These are phyloP conservation scores for Coelastrella sp. DNA, from an alignment of 139 green algal species.

Conservation along the genomic window DNA sequence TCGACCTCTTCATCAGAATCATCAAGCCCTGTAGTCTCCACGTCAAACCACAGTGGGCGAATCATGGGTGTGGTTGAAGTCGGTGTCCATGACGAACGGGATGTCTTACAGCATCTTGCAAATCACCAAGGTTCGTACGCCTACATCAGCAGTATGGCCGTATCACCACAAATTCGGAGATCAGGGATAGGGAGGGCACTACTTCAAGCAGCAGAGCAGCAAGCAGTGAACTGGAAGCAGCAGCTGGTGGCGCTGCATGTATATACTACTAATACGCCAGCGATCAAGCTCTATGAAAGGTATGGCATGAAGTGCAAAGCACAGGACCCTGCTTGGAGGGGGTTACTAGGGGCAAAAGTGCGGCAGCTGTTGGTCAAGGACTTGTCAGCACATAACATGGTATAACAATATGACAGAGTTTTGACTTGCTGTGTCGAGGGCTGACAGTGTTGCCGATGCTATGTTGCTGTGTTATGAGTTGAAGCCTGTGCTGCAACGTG, in stretches of 20 bases:
- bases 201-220: slow-evolving; percentile 53
- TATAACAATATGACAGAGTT: too few relatives aligned
- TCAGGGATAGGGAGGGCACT: slow-evolving; percentile 47
- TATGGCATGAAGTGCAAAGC: slow-evolving; percentile 29
- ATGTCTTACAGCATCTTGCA: slow-evolving; percentile 29
- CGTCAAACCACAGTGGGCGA: too few relatives aligned
- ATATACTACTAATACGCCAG: slow-evolving; percentile 42
- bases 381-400: too few relatives aligned
- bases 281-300: slow-evolving; percentile 44
- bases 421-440: too few relatives aligned
- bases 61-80: slow-evolving; percentile 51
- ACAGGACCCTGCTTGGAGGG: slow-evolving; percentile 31
- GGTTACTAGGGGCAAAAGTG: slow-evolving; percentile 11
- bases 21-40: too few relatives aligned
- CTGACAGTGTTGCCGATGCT: too few relatives aligned
- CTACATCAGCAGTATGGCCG: slow-evolving; percentile 61
- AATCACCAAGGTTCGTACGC: slow-evolving; percentile 8
- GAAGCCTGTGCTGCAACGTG: too few relatives aligned
- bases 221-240: slow-evolving; percentile 48
- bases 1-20: too few relatives aligned
- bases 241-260: slow-evolving; percentile 53
- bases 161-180: slow-evolving; percentile 32
- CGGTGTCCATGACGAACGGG: slow-evolving; percentile 29
- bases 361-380: slow-evolving; percentile 46
- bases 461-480: too few relatives aligned